phyloP scores from a whole-genome alignment of 2,329 filamentous ascomycete genomes.

The Scedosporium dehoogii region DNA sequence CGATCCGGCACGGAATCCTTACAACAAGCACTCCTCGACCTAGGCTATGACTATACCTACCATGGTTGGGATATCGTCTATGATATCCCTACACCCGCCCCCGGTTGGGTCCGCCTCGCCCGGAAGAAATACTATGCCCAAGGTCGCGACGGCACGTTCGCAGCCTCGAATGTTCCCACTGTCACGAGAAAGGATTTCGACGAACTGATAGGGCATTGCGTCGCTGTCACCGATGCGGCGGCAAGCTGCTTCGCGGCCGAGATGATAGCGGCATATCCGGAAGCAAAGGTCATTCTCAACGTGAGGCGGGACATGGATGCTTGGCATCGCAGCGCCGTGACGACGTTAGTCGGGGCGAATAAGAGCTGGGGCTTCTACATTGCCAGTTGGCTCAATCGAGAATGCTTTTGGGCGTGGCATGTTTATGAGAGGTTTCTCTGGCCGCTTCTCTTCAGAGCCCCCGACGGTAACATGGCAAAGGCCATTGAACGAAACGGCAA shows the following conservation, averaged over 20 bases:
- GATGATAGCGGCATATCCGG: constrained; percentile 33
- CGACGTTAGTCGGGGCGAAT: constrained; percentile 18
- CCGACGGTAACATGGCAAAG: constrained; percentile 17
- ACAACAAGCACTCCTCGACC: constrained; percentile 18
- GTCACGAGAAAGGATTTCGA: constrained; percentile 17
- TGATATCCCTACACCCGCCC: constrained; percentile 10
- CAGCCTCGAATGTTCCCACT: neutral
- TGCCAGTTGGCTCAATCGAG: constrained; percentile 16
- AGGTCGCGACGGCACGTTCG: constrained; percentile 6
- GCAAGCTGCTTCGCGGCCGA: constrained; percentile 30
- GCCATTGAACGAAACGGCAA: constrained; percentile 18
- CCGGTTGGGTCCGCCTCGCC: constrained; percentile 15
- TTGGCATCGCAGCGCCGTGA: constrained; percentile 25
- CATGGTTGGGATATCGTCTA: constrained; percentile 24
- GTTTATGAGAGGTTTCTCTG: constrained; percentile 19
- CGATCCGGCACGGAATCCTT: constrained; percentile 25
- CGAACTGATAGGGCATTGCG: constrained; percentile 16
- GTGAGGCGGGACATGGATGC: constrained; percentile 27
- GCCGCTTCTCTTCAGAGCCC: constrained; percentile 18
- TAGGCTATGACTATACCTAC: constrained; percentile 23
- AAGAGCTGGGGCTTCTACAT: constrained; percentile 15
- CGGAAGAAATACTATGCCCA: constrained; percentile 18
- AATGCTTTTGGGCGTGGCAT: constrained; percentile 23
- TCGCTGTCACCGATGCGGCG: constrained; percentile 31
- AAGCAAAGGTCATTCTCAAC: constrained; percentile 36